phyloP scores from a whole-genome alignment of 768 basidiomycete genomes.

The Pulveroboletus frians region DNA sequence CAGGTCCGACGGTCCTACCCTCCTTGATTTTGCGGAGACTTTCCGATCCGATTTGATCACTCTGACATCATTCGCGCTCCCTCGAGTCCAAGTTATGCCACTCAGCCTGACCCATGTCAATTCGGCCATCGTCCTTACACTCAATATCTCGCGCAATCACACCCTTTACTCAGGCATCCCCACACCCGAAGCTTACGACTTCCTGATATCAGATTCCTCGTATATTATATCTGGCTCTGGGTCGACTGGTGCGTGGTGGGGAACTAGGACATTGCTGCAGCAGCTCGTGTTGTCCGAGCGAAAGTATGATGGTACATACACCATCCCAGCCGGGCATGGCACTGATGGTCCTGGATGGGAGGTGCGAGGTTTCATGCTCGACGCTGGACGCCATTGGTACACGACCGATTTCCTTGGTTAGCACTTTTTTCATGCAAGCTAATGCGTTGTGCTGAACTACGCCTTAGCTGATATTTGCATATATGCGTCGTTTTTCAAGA shows the following conservation, averaged over 20 bases:
- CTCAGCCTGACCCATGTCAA: constrained; percentile 1
- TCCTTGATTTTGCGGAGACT: constrained; percentile 33
- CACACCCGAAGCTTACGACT: constrained; percentile 38
- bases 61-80: constrained; percentile 26
- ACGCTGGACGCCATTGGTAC: constrained; percentile 44
- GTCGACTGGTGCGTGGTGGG: constrained; percentile 40
- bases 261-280: constrained; percentile 40
- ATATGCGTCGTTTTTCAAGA: constrained; percentile 43
- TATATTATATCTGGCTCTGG: constrained; percentile 33
- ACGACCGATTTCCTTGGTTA: constrained; percentile 34
- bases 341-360: constrained; percentile 42
- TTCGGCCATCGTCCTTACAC: constrained; percentile 30
- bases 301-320: constrained; percentile 6
- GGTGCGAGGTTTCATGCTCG: constrained; percentile 43
- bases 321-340: constrained; percentile 32
- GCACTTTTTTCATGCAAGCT: background rate
- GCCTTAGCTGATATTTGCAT: constrained; percentile 37
- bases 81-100: constrained; percentile 19
- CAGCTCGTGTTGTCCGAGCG: constrained; percentile 29
- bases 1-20: constrained; percentile 25
- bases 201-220: constrained; percentile 26
- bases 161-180: constrained; percentile 34
- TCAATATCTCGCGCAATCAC: constrained; percentile 24
- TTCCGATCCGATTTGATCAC: constrained; percentile 34
- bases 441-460: background rate